Evolutionary conservation across 148 eudicot species (phyloP).

Genomic region (Limonium bicolor): DNA sequence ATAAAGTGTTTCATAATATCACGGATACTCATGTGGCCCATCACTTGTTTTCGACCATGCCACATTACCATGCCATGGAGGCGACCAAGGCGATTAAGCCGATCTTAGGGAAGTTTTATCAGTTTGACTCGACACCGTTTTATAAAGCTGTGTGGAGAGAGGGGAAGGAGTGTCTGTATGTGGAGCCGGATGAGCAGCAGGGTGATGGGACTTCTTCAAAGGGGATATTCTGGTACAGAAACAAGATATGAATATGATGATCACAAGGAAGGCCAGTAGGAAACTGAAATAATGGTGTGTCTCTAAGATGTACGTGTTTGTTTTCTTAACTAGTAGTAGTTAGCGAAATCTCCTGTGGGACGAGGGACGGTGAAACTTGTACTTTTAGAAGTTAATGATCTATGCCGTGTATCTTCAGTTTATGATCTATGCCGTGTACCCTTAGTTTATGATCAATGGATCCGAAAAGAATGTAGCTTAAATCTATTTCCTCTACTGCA

Average conservation of each 20-base stretch:
- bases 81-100: constrained; percentile 83
- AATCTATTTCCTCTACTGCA: too few species aligned
- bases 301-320: too few species aligned
- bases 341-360: too few species aligned
- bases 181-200: constrained; percentile 50
- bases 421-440: too few species aligned
- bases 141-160: constrained; percentile 65
- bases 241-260: constrained; percentile 29
- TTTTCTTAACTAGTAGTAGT: too few species aligned
- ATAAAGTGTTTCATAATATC: constrained; percentile 75
- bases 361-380: too few species aligned
- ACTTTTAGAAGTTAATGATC: too few species aligned
- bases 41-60: constrained; percentile 78
- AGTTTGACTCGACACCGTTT: constrained; percentile 48
- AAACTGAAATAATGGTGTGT: too few species aligned
- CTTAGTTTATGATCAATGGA: too few species aligned
- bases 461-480: too few species aligned
- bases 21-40: constrained; percentile 84
- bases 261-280: background rate
- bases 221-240: constrained; percentile 79
- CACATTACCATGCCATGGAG: constrained; percentile 91
- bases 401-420: too few species aligned
- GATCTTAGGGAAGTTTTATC: constrained; percentile 55
- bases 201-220: constrained; percentile 37
- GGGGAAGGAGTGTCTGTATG: constrained; percentile 67